Base-by-base conservation (phyloP, 495 filamentous ascomycete species). In the Opeltia flavorubescens region DNA sequence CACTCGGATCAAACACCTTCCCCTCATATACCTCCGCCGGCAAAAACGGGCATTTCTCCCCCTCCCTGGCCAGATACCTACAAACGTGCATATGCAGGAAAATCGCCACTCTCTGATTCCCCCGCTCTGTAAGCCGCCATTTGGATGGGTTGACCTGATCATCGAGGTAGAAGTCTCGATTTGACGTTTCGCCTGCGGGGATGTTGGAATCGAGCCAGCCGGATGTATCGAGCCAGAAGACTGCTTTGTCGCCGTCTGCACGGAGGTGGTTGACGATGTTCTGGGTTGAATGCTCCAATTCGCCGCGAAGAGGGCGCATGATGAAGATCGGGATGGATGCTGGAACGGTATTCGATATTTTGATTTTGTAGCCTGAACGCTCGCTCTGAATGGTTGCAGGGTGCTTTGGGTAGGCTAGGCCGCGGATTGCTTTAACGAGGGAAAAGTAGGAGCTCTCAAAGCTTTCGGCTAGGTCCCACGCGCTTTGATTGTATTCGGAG, bases 171-270 rank as follows among this genome's bases (percentile, higher is more conserved):
- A 61, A 62, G 39, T 65, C 57, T 30, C 48, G 42, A 21, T 51
- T 50, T 18, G 30, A 12, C 18, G 53, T 34, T 9, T 47, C 23
- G 24, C 44, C 36, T 13, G 51, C 47, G 9, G 29, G 29, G 29
- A 6, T 31, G 29, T 21, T 41, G 8, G 50, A 27, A 15, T 61
- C 56, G 12, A 64, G 52, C 65, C 65, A 66, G 17, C 63, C 63
- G n/a, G 65, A 66, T 3, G 65, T 68, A 43, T 68, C 65, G 27
- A 68, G 55, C 65, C 65, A 68, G 50, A 63, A 65, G 6, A 66
- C 57, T 13, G 52, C 27, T 24, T 47, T 56, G 35, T 66, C 65
- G 5, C 63, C 63, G 5, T 63, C 53, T 25, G 47, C 46, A 36
- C 62, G 50, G 23, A 67, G 46, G 31, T 55, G 54, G 40, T 56